Conservation (phyloP, 2,329 filamentous ascomycete species). For the Cladophialophora bantiana region DNA sequence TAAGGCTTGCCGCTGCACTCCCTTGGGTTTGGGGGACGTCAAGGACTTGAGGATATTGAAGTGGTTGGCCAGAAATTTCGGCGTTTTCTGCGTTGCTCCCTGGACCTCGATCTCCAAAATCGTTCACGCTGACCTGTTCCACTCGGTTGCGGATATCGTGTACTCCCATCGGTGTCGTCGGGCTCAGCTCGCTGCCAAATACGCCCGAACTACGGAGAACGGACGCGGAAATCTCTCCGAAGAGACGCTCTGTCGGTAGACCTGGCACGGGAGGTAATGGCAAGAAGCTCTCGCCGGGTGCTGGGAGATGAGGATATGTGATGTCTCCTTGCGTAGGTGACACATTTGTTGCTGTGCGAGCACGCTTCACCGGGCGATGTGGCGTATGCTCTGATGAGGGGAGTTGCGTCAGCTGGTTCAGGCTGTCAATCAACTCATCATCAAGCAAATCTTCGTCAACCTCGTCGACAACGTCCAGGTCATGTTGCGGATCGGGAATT, state of each 20-base stretch:
- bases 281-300: conserved; percentile 45
- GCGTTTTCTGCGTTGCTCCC: conserved; percentile 37
- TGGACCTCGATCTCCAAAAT: conserved; percentile 44
- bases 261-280: conserved; percentile 39
- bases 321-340: conserved; percentile 43
- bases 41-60: conserved; percentile 49
- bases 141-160: conserved; percentile 38
- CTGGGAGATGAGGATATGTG: conserved; percentile 53
- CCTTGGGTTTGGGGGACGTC: conserved; percentile 45
- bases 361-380: conserved; percentile 46
- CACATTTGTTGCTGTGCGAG: conserved; percentile 25
- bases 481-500: conserved; percentile 53
- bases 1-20: conserved; percentile 54
- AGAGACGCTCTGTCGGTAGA: conserved; percentile 53
- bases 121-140: conserved; percentile 48
- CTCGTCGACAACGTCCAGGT: conserved; percentile 47
- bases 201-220: conserved; percentile 61
- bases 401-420: conserved; percentile 36
- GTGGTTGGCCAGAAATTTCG: conserved; percentile 45
- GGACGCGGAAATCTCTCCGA: conserved; percentile 67
- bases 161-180: conserved; percentile 19
- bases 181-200: conserved; percentile 45
- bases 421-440: conserved; percentile 35
- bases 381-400: conserved; percentile 34
- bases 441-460: conserved; percentile 44